A percentile compares a stretch with the other conserved stretches of the same genome.
These are phyloP conservation scores for Rutstroemia sp. DNA, from an alignment of 2,329 filamentous ascomycete species.

Conservation along the genomic window DNA sequence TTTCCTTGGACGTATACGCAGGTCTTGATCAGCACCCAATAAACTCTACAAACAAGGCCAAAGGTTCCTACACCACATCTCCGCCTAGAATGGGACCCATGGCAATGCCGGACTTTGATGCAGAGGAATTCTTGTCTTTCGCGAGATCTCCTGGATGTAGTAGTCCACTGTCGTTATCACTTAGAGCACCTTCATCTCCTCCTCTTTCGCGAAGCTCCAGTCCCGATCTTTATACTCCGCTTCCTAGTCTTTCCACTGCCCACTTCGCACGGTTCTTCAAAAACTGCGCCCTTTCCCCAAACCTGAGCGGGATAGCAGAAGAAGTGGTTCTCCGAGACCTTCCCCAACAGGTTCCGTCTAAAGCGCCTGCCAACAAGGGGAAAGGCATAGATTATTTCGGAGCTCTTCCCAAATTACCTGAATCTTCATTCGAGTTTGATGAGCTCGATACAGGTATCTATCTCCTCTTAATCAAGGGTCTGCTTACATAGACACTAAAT, in stretches of 20 bases:
- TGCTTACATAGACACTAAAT: not conserved
- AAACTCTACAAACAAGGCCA: too few relatives aligned
- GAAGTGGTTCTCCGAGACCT: not conserved
- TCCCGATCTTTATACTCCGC: not conserved
- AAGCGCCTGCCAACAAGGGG: not conserved
- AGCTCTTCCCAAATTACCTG: not conserved
- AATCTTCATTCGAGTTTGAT: not conserved
- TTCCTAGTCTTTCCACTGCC: not conserved
- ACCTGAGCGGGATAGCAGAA: not conserved
- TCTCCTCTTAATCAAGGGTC: not conserved
- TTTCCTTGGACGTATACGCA: not conserved
- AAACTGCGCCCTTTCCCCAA: not conserved
- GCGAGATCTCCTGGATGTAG: not conserved
- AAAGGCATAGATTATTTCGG: not conserved
- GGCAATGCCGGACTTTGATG: not conserved
- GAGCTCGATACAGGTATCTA: not conserved
- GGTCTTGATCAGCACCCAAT: too few relatives aligned
- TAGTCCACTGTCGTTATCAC: not conserved
- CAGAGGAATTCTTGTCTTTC: not conserved
- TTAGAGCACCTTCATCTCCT: not conserved
- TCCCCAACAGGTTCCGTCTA: not conserved
- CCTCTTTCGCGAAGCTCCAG: not conserved
- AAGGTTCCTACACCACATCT: too few relatives aligned
- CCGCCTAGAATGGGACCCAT: not conserved
- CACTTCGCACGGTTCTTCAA: not conserved